Evolutionary conservation across 495 filamentous ascomycete species (phyloP), one percentile per base, ranked within the genome.

Genomic region (Hamigera avellanea): DNA sequence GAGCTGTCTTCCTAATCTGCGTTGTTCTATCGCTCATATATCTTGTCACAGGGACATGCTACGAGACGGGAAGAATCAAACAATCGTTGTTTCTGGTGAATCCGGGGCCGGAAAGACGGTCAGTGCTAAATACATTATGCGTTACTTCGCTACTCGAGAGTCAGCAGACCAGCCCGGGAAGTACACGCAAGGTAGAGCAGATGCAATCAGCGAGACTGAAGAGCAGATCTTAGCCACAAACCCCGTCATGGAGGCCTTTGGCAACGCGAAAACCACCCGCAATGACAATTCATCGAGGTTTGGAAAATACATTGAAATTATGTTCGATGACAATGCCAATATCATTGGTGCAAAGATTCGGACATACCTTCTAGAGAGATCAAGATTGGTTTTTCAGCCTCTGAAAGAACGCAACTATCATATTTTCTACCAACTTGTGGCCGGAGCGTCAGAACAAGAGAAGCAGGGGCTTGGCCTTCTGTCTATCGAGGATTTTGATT

Each of bases 261-360:
- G 91, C 46, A 99, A 99, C 66, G 91, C 91, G 19, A 99, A 99
- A 65, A 99, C 91, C 2, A 96, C 93, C 1, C 73, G 91, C 45
- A 99, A 99, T 62, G 93, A 99, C 65, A 99, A 99, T 61, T 99
- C 91, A 4, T 95, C 89, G 14, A 78, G 91, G 41, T 99, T 99
- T 57, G 91, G 91, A 46, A 99, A 99, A 69, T 99, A 99, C 53
- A 95, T 99, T 45, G 91, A 99, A 60, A 99, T 99, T 46, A 86
- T 99, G 84, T 99, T 99, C 52, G 86, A 96, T 64, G 78, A 81
- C 41, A 76, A 77, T 45, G 93, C 86, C 37, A 91, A 94, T 52
- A 99, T 99, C 54, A 93, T 99, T 49, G 91, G 91, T 40, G 91
- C 91, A 19, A 89, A 88, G 65, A 96, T 99, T 46, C 69, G 91